Percentiles rank a stretch among this genome's conserved stretches.
These are phyloP conservation scores for Rhodotorula sp. DNA, from an alignment of 1,284 basidiomycete species.

Conservation along the genomic window DNA sequence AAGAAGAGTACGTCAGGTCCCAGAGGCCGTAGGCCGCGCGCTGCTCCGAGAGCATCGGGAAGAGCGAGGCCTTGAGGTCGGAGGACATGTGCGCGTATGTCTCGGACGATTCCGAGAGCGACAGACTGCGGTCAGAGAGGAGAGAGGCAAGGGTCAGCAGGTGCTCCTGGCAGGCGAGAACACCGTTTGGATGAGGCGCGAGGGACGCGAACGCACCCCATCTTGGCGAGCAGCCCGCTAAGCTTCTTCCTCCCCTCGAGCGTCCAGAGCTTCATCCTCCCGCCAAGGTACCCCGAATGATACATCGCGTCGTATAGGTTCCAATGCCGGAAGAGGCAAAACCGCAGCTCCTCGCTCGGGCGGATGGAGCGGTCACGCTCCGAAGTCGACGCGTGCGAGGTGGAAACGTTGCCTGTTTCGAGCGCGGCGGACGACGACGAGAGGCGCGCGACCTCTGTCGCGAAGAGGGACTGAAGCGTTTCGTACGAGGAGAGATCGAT, in stretches of 20 bases:
- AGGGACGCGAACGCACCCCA: slow-evolving; percentile 72
- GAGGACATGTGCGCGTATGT: slow-evolving; percentile 94
- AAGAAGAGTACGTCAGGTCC: slow-evolving; percentile 90
- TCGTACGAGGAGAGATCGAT: slow-evolving; percentile 89
- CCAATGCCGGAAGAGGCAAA: slow-evolving; percentile 96
- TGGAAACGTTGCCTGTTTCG: slow-evolving; percentile 11
- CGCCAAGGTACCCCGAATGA: slow-evolving; percentile 93
- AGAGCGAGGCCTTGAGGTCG: slow-evolving; percentile 81
- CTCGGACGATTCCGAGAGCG: slow-evolving; percentile 89
- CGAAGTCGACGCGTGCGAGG: slow-evolving; percentile 10
- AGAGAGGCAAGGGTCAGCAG: no score
- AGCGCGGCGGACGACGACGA: slow-evolving; percentile 55
- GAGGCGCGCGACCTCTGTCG: slow-evolving; percentile 89
- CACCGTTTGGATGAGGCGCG: no score
- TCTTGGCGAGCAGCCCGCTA: slow-evolving; percentile 92
- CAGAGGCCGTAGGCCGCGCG: slow-evolving; percentile 96
- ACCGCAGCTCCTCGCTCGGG: slow-evolving; percentile 81
- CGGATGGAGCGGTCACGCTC: slow-evolving; percentile 74
- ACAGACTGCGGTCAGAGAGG: background rate
- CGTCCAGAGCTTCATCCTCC: slow-evolving; percentile 93
- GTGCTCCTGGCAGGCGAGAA: no score
- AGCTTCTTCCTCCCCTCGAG: slow-evolving; percentile 86
- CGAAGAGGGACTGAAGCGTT: slow-evolving; percentile 70
- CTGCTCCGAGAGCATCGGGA: slow-evolving; percentile 79
- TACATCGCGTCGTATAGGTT: slow-evolving; percentile 96